Conservation (phyloP, 2,329 filamentous ascomycete species). For the Epichloe gansuensis region DNA sequence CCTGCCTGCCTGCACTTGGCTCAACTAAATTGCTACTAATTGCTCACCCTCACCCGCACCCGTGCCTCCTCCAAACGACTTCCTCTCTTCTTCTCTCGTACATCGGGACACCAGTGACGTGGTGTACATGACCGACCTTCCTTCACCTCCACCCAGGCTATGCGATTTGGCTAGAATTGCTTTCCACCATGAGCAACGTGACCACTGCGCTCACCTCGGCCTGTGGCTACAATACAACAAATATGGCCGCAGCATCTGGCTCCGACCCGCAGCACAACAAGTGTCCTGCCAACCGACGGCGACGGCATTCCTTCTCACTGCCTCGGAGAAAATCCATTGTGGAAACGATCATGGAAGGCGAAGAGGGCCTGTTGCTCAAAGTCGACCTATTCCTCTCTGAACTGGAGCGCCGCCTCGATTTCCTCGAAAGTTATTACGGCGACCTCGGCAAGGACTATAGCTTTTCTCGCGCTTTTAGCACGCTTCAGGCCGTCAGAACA, state of each 20-base stretch:
- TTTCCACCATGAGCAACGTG: constrained; percentile 23
- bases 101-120: not conserved
- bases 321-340: constrained; percentile 47
- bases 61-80: not conserved
- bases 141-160: not conserved
- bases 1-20: not conserved
- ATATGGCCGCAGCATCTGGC: constrained; percentile 27
- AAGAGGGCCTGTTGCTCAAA: constrained; percentile 48
- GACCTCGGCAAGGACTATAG: constrained; percentile 73
- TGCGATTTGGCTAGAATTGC: not conserved
- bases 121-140: not conserved
- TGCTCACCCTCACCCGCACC: not conserved
- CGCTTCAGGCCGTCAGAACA: constrained; percentile 73
- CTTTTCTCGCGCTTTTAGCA: constrained; percentile 73
- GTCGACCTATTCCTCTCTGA: constrained; percentile 75
- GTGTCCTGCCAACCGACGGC: constrained; percentile 22
- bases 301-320: constrained; percentile 45
- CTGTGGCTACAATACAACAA: constrained; percentile 22
- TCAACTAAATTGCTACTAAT: not conserved
- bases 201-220: constrained; percentile 26
- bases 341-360: constrained; percentile 47
- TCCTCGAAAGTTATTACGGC: constrained; percentile 81
- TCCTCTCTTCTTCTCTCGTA: not conserved
- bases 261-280: constrained; percentile 21
- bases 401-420: constrained; percentile 73